phyloP scores from a whole-genome alignment of 73 alveolate species.

The Effrenium voratum region DNA sequence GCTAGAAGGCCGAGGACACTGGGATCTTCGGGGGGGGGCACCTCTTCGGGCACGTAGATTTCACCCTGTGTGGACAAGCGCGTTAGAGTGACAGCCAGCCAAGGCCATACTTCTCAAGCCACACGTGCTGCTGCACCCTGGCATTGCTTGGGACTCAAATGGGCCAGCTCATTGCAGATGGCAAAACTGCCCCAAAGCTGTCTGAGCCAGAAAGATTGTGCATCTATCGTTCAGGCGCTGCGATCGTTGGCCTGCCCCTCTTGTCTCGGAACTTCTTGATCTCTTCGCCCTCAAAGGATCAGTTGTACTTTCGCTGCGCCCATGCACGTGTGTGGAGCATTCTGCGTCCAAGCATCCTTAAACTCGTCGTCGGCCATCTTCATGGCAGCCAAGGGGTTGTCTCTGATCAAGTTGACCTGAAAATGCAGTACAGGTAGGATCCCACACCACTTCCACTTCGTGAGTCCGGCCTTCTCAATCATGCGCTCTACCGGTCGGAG shows the following conservation, averaged over 20 bases:
- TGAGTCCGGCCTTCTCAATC: constrained; percentile 29
- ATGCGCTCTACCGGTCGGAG: constrained; percentile 91
- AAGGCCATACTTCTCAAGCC: constrained; percentile 77
- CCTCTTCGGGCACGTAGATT: no score
- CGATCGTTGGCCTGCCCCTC: constrained; percentile 9
- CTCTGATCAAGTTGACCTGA: constrained; percentile 78
- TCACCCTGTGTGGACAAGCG: no score
- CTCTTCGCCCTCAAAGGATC: constrained; percentile 67
- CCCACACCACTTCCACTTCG: neutral
- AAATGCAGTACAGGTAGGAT: neutral
- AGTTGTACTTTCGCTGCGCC: no score
- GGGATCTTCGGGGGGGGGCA: no score
- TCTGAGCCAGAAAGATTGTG: neutral
- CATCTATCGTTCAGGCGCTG: neutral
- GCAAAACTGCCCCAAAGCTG: no score
- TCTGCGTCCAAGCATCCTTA: neutral
- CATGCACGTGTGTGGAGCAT: neutral
- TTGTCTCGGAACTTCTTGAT: constrained; percentile 61
- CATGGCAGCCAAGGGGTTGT: constrained; percentile 89
- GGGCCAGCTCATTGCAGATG: no score
- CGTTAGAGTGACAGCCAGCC: constrained; percentile 53
- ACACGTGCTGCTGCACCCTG: constrained; percentile 75
- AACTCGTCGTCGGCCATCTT: constrained; percentile 94
- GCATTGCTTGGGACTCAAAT: neutral
- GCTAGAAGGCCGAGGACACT: no score